Percentiles rank a stretch among this genome's conserved stretches.
Evolutionary conservation across 2,329 filamentous ascomycete genomes (phyloP).

Genomic region (Hypomyces rosellus): DNA sequence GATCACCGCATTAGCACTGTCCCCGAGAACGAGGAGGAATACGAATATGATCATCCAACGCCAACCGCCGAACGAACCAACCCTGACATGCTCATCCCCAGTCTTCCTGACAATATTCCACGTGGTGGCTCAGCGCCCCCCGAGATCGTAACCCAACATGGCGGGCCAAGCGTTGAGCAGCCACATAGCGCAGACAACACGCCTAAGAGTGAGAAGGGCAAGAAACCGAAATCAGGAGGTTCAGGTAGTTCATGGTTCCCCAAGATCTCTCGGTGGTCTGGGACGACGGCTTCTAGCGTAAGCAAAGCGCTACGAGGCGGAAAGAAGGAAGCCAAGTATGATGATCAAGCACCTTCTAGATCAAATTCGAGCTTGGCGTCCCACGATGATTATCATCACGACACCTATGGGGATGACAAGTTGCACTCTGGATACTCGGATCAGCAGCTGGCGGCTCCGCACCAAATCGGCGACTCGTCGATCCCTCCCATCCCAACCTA

Average conservation of each 20-base stretch:
- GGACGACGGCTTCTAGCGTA: constrained; percentile 86
- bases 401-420: constrained; percentile 55
- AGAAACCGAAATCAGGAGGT: constrained; percentile 82
- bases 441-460: constrained; percentile 34
- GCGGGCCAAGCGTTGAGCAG: constrained; percentile 31
- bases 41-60: constrained; percentile 46
- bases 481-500: constrained; percentile 44
- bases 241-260: constrained; percentile 70
- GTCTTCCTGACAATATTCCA: constrained; percentile 36
- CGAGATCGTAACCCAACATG: constrained; percentile 54
- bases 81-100: constrained; percentile 57
- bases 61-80: constrained; percentile 29
- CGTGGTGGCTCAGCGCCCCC: constrained; percentile 45
- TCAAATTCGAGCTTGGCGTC: constrained; percentile 69
- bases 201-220: constrained; percentile 64
- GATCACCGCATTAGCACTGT: constrained; percentile 88
- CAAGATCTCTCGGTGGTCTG: constrained; percentile 95
- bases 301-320: constrained; percentile 68
- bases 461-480: constrained; percentile 19
- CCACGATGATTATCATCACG: constrained; percentile 51
- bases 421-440: constrained; percentile 52
- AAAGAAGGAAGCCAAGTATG: constrained; percentile 54
- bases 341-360: constrained; percentile 56
- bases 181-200: constrained; percentile 70
- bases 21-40: constrained; percentile 73